Evolutionary conservation across 306 rosid genomes (phyloP), one percentile per base, ranked within the genome.

Genomic region (Malus domestica): DNA sequence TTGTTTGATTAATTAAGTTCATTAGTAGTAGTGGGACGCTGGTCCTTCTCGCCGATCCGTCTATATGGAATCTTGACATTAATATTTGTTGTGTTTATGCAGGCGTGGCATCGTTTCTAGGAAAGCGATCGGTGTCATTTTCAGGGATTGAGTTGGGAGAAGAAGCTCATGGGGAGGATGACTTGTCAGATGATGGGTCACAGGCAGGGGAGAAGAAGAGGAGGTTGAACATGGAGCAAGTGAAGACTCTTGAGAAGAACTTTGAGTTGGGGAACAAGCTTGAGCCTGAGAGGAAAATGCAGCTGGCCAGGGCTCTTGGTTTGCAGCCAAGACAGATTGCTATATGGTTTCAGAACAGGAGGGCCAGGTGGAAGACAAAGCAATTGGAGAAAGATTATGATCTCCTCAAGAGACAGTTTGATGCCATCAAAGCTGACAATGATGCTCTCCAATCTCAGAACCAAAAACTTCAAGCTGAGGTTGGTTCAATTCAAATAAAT

Each of bases 261-360:
- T 93, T 93, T 71, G 98, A 93, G 86, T 76, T 93, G 71, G 98
- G 98, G 2, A 93, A 93, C 51, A 93, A 93, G 86, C 98, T 93
- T 73, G 98, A 93, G 60, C 98, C 98, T 33, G 98, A 93, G 86
- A 93, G 98, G 74, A 93, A 93, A 90, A 82, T 93, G 98, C 98
- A 93, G 79, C 73, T 93, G 55, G 97, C 98, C 62, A 88, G 98
- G 79, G 91, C 93, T 63, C 91, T 93, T 71, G 92, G 92, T 3
- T 79, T 93, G 79, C 98, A 93, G 79, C 98, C 98, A 1, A 89
- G 98, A 66, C 98, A 93, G 73, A 87, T 93, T 75, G 97, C 98
- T 11, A 93, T 93, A 60, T 93, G 98, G 98, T 93, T 93, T 72
- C 98, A 93, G 69, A 93, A 93, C 80, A 88, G 98, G 33, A 91